Evolutionary conservation across 164 flowering plant genomes (phyloP).

Genomic region (Tetrastigma voinierianum): DNA sequence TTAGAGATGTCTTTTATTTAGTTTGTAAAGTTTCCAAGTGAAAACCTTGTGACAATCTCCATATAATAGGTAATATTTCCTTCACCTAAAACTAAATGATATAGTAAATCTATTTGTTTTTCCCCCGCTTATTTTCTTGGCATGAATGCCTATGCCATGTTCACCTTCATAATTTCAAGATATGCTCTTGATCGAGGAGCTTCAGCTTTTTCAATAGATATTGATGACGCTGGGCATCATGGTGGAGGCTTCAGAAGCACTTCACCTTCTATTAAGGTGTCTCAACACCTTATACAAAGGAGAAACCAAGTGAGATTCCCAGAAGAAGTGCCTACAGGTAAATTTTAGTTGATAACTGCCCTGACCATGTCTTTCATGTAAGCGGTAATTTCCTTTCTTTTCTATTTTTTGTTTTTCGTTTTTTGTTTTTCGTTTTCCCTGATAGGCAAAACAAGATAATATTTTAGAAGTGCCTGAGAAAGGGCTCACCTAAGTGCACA

Average conservation of each 20-base stretch:
- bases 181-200: slow-evolving; percentile 87
- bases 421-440: too few relatives aligned
- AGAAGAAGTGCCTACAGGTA: slow-evolving; percentile 32
- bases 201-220: slow-evolving; percentile 69
- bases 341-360: neutral
- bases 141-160: neutral
- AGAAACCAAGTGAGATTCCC: slow-evolving; percentile 32
- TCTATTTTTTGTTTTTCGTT: too few relatives aligned
- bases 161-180: slow-evolving; percentile 41
- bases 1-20: neutral
- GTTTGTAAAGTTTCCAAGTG: neutral
- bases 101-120: too few relatives aligned
- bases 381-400: too few relatives aligned
- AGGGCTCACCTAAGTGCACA: too few relatives aligned
- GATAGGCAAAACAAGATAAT: too few relatives aligned
- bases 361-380: neutral
- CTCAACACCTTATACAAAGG: slow-evolving; percentile 44
- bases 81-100: neutral
- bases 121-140: too few relatives aligned
- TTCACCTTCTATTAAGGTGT: slow-evolving; percentile 33
- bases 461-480: too few relatives aligned
- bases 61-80: neutral
- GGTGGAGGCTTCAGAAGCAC: slow-evolving; percentile 14
- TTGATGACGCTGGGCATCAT: slow-evolving; percentile 42
- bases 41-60: neutral